Base-by-base conservation (phyloP, 164 flowering plant species). In the Chimonanthus salicifolius region DNA sequence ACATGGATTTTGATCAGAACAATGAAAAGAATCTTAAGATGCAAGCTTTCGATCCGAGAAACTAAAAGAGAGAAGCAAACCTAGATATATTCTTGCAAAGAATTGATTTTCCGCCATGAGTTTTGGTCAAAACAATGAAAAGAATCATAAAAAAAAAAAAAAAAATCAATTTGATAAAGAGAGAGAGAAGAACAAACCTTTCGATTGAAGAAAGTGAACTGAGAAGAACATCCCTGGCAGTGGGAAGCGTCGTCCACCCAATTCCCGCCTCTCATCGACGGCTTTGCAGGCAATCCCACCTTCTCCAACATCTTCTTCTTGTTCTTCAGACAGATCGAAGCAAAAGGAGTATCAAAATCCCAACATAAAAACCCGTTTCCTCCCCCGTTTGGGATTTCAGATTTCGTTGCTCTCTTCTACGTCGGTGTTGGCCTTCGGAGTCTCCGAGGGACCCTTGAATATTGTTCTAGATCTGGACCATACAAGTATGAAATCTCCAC, bases 161-260 rank as follows among this genome's bases (percentile, higher is more conserved):
- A 20, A 20, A 20, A 20, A 20, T n/a, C 21, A 18, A 33, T 33
- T 33, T 33, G 33, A 33, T 33, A 62, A 20, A 20, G 68, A 47
- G 44, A 15, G 46, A 20, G 48, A 45, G 10, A 49, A 18, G 6
- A 3, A 65, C 54, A 72, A 44, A 94, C 99, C 98, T 93, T 95
- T 79, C 99, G 92, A 85, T 91, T 91, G 85, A 95, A 85, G 85
- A 95, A 89, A 77, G 94, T 89, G 88, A 95, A 95, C 81, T 88
- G 99, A 51, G 99, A 87, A 48, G 94, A 85, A 84, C 99, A 95
- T 47, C 94, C 94, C 79, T 95, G 99, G 75, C 99, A 95, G 77
- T 95, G 92, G 47, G 99, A 83, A 58, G 97, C 92, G 72, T 93
- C 99, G 63, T 90, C 86, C 62, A 90, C 99, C 99, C 99, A 95